Evolutionary conservation across 2,329 filamentous ascomycete species (phyloP).

Genomic region (Coleophoma crateriformis): DNA sequence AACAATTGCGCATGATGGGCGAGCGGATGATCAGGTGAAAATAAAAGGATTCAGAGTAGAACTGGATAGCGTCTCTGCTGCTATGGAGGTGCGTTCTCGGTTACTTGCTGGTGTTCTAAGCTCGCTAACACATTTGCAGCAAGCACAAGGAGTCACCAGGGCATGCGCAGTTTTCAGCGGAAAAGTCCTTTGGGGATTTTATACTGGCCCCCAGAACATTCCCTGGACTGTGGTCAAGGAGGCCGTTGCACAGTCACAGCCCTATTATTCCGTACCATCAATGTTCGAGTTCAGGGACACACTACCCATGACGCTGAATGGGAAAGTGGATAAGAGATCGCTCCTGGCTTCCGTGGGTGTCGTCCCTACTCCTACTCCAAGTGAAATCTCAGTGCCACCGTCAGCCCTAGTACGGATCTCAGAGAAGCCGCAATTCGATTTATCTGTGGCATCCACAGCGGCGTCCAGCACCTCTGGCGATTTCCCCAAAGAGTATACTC

Average conservation of each 20-base stretch:
- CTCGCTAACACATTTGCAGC: not conserved
- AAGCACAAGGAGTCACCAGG: slow-evolving; percentile 34
- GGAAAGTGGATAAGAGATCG: slow-evolving; percentile 48
- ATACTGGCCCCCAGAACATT: slow-evolving; percentile 25
- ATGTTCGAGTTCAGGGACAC: slow-evolving; percentile 34
- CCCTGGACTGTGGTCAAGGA: slow-evolving; percentile 21
- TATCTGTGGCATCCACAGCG: not conserved
- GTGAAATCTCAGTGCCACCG: slow-evolving; percentile 13
- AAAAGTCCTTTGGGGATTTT: slow-evolving; percentile 44
- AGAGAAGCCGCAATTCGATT: too few species aligned
- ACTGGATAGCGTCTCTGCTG: slow-evolving; percentile 50
- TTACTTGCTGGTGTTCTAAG: not conserved
- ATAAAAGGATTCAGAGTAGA: slow-evolving; percentile 59
- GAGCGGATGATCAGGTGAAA: slow-evolving; percentile 57
- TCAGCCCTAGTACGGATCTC: not conserved
- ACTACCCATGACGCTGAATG: slow-evolving; percentile 47
- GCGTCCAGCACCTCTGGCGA: slow-evolving; percentile 4
- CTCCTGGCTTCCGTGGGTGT: slow-evolving; percentile 22
- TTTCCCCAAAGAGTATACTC: not conserved
- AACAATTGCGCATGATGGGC: slow-evolving; percentile 47
- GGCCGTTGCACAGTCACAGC: slow-evolving; percentile 29
- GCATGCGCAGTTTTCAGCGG: slow-evolving; percentile 42
- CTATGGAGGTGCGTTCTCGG: slow-evolving; percentile 34
- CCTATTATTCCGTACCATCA: slow-evolving; percentile 50
- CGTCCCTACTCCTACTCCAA: not conserved